Base-by-base conservation (phyloP, 352 stramenopile genomes). In the Globisporangium rhizosaccharum region DNA sequence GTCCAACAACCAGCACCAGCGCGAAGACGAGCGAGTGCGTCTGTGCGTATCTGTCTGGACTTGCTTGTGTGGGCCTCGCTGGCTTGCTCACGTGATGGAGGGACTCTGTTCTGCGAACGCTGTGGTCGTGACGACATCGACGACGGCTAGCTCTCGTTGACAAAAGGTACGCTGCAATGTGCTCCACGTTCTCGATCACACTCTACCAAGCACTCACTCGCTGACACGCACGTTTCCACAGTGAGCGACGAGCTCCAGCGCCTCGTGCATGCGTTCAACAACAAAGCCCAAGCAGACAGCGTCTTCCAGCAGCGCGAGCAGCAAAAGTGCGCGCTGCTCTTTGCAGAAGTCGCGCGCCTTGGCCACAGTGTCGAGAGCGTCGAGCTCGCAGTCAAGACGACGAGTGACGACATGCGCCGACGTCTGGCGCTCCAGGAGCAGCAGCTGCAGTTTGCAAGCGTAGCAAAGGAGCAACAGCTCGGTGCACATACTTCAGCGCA, bases 291-390 rank as follows among this genome's bases (percentile, higher is more conserved):
- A 49, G 59, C 72, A 25, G 82, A 92, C 48, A 59, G 57, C 26
- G 57, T 62, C 11, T 70, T 65, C 46, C 70, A 88, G 52, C 78
- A 88, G 56, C 77, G 72, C 8, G 78, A 90, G 51, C 78, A 90
- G 26, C 76, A 90, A 48, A 92, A 92, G 30, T 66, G 71, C 11
- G 77, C 79, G 9, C 63, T 90, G 18, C 58, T 92, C 6, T 90
- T 92, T 56, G 82, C 79, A 4, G 82, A 92, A 63, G 61, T 88
- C 18, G 42, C 74, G 18, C 66, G 79, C 12, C 49, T 88, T 18
- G 76, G 76, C 1, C 76, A 84, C n/a, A 61, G 61, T 15, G 64
- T 88, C 0, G 76, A 84, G 47, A 68, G 62, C 4, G 20, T 81
- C 6, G 76, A 85, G 30, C 56, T 63, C 23, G 61, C 64, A 17